phyloP scores from a whole-genome alignment of 129 eudicot species.

The Pittosporum tobira region DNA sequence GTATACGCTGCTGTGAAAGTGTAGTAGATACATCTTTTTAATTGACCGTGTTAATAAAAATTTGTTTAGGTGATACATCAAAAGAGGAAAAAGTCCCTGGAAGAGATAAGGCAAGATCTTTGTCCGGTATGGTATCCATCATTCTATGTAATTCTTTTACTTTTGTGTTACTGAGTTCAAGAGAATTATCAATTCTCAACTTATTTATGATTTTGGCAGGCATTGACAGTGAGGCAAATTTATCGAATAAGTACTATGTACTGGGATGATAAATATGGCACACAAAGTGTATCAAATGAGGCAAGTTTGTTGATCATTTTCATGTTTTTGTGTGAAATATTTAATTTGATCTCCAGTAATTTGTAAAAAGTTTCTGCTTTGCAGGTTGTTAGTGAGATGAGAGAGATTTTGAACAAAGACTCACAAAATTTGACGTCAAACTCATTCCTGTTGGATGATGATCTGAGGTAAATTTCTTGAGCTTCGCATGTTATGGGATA shows the following conservation, averaged over 20 bases:
- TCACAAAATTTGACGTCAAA: slow-evolving; percentile 83
- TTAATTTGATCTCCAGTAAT: slow-evolving; percentile 1
- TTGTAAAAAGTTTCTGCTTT: slow-evolving; percentile 5
- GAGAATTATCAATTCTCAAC: background rate
- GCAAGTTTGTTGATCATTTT: slow-evolving; percentile 25
- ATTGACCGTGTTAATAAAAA: slow-evolving; percentile 1
- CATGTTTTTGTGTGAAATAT: background rate
- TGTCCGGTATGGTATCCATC: slow-evolving; percentile 69
- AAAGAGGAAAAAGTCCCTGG: slow-evolving; percentile 86
- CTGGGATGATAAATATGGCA: slow-evolving; percentile 99
- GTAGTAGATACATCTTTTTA: background rate
- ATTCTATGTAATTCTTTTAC: background rate
- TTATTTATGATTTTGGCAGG: slow-evolving; percentile 39
- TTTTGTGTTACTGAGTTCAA: background rate
- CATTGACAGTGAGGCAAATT: slow-evolving; percentile 86
- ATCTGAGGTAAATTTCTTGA: slow-evolving; percentile 55
- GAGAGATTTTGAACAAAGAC: slow-evolving; percentile 84
- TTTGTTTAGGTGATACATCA: slow-evolving; percentile 81
- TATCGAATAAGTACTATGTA: slow-evolving; percentile 99
- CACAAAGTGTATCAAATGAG: slow-evolving; percentile 97
- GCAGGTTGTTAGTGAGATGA: slow-evolving; percentile 94
- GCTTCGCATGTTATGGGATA: background rate
- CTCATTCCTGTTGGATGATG: slow-evolving; percentile 95
- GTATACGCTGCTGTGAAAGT: background rate
- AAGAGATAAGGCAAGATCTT: slow-evolving; percentile 92